Evolutionary conservation across 495 filamentous ascomycete genomes (phyloP), one percentile per base, ranked within the genome.

Genomic region (Neurospora tetraspora): DNA sequence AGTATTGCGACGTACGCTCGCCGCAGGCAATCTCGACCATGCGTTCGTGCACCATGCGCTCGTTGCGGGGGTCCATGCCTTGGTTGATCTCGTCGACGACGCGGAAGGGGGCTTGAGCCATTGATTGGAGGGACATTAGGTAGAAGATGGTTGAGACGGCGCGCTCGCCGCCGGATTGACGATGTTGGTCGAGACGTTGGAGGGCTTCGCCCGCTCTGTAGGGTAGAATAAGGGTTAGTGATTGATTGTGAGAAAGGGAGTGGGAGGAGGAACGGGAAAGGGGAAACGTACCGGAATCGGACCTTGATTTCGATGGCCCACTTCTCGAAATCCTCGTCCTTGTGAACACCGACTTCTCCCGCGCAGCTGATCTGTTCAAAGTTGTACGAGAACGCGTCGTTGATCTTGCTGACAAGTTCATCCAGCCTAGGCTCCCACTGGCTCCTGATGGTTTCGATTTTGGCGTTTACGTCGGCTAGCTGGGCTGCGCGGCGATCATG

Each of bases 31-130:
- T 96, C 78, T 94, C 93, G 2, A 98, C 94, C 90, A 99, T 93
- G 70, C 96, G 91, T 77, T 93, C 93, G 82, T 99, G 96, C 14
- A 98, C 96, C 87, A 98, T 94, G 59, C 96, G 90, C 83, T 99
- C 96, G 82, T 99, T 99, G 61, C 96, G 89, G 31, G 96, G 95
- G 82, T 99, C 96, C 96, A 99, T 99, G 73, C 96, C 96, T 84
- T 99, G 96, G 77, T 99, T 99, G 84, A 99, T 99, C 82, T 99
- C 96, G 83, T 99, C 96, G 71, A 99, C 96, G 47, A 98, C 96
- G 71, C 96, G 94, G 90, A 99, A 99, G n/a, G 96, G 96, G 3
- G 93, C 92, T 74, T 93, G 93, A 4, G 96, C 94, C 75, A 98
- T 90, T 20, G 92, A 92, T 80, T 99, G 96, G 10, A 99, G 88